Evolutionary conservation across 2,329 filamentous ascomycete species (phyloP).

Genomic region (Monosporascus sp.): DNA sequence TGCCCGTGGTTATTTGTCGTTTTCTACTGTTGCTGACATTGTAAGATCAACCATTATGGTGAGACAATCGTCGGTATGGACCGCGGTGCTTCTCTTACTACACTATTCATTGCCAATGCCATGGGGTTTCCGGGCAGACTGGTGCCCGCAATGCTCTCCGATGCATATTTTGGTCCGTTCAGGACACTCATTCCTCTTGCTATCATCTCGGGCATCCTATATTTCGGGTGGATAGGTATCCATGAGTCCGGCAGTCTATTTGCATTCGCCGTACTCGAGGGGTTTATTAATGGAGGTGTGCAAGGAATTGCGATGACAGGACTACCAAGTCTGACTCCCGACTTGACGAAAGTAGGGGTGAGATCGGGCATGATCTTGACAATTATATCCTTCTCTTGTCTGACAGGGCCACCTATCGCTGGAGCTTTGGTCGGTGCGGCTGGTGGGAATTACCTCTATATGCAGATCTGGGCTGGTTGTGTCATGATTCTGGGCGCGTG

Average conservation of each 20-base stretch:
- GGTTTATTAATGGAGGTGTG: conserved; percentile 14
- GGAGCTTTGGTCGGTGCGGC: conserved; percentile 41
- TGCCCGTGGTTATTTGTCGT: not conserved
- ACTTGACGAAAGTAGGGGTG: conserved; percentile 45
- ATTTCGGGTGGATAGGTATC: conserved; percentile 44
- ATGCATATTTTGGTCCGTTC: conserved; percentile 36
- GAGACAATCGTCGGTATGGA: conserved; percentile 12
- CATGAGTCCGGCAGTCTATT: conserved; percentile 7
- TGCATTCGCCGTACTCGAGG: conserved; percentile 13
- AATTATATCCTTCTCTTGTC: conserved; percentile 41
- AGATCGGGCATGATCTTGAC: conserved; percentile 48
- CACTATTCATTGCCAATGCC: conserved; percentile 47
- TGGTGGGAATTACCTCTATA: conserved; percentile 38
- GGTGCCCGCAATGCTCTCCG: conserved; percentile 39
- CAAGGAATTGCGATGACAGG: conserved; percentile 15
- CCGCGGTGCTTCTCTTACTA: conserved; percentile 29
- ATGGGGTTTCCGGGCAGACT: conserved; percentile 42
- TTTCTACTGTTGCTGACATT: not conserved
- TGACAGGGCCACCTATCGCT: conserved; percentile 47
- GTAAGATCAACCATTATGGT: conserved; percentile 12
- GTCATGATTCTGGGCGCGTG: conserved; percentile 11
- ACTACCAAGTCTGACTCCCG: conserved; percentile 29
- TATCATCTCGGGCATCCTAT: conserved; percentile 23
- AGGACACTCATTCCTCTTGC: conserved; percentile 39
- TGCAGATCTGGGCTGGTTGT: conserved; percentile 28